phyloP scores from a whole-genome alignment of 163 green algal genomes.

The Prototheca wickerhamii region DNA sequence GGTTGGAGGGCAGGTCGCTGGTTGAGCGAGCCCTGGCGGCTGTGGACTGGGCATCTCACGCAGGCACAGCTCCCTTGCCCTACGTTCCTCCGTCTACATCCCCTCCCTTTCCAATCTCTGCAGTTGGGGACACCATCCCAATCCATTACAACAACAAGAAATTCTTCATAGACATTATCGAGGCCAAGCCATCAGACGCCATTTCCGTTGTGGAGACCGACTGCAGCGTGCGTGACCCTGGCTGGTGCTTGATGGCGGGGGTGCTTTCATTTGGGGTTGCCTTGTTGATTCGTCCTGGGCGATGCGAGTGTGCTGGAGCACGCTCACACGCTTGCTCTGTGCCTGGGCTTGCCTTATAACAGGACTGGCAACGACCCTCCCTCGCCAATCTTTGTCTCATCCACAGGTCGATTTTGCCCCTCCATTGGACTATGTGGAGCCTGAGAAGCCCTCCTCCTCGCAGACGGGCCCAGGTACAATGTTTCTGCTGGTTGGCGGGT shows the following conservation, averaged over 20 bases:
- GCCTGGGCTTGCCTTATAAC: too few species aligned
- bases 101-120: neutral
- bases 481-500: neutral
- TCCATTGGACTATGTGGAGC: conserved; percentile 94
- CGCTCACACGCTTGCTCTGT: neutral
- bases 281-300: neutral
- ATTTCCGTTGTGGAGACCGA: conserved; percentile 98
- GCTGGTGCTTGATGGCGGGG: neutral
- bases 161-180: conserved; percentile 89
- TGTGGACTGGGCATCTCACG: neutral
- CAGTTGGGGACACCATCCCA: conserved; percentile 73
- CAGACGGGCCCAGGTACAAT: neutral
- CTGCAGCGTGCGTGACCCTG: conserved; percentile 61
- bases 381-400: neutral
- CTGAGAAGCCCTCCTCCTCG: conserved; percentile 20
- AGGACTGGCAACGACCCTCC: neutral
- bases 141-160: conserved; percentile 95
- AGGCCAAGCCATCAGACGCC: conserved; percentile 72
- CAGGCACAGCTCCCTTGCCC: neutral
- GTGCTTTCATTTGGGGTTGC: neutral
- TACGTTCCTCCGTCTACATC: neutral
- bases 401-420: conserved; percentile 87
- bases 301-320: neutral
- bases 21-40: neutral
- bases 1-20: neutral